Percentiles rank a stretch among this genome's conserved stretches.
Evolutionary conservation across 345 rosid genomes (phyloP).

Genomic region (Eucalyptus viminalis): DNA sequence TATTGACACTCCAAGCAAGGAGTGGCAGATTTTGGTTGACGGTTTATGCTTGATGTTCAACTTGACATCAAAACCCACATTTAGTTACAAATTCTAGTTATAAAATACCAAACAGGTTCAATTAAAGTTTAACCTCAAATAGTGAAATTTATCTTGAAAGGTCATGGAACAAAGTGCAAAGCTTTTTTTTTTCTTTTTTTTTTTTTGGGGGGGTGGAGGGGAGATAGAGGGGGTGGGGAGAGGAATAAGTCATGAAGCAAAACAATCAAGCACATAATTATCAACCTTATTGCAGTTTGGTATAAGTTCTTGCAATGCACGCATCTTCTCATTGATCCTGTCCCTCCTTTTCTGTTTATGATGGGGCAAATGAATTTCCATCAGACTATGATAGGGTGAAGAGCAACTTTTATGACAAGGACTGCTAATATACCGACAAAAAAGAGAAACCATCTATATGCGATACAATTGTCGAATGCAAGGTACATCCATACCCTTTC

Average conservation of each 20-base stretch:
- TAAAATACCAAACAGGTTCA: not conserved
- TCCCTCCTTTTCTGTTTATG: constrained; percentile 75
- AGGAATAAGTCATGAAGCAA: not conserved
- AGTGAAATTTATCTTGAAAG: not conserved
- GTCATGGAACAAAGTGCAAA: not conserved
- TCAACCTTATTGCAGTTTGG: constrained; percentile 89
- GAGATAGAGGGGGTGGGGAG: not conserved
- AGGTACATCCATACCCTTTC: constrained; percentile 63
- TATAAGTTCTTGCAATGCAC: constrained; percentile 85
- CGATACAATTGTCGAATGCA: not conserved
- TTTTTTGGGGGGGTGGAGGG: rapidly evolving
- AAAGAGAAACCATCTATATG: not conserved
- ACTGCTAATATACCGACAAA: not conserved
- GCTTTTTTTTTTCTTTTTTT: not conserved
- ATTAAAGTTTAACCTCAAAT: not conserved
- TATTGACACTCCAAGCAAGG: not conserved
- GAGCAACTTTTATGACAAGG: not conserved
- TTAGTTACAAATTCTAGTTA: not conserved
- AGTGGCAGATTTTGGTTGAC: not conserved
- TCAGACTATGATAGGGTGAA: not conserved
- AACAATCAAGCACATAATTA: not conserved
- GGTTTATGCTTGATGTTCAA: not conserved
- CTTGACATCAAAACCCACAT: not conserved
- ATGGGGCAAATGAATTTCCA: not conserved
- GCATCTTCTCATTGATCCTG: constrained; percentile 93